Conservation (phyloP, 805 yeast genomes). For the Yarrowia sp. region DNA sequence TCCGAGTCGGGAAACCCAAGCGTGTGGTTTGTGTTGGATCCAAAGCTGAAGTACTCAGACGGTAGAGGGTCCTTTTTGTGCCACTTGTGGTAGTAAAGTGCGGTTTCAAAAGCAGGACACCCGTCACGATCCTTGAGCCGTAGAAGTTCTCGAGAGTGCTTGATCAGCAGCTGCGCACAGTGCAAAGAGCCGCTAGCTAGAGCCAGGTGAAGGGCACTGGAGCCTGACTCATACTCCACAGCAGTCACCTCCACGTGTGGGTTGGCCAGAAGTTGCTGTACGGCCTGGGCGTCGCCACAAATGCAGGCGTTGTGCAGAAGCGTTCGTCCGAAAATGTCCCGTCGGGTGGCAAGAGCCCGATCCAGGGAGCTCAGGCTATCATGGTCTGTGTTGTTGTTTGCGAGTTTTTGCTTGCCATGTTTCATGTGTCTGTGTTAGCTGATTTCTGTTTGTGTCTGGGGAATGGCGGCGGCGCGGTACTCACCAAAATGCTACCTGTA, state of each 20-base stretch:
- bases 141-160: constrained; percentile 42
- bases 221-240: constrained; percentile 72
- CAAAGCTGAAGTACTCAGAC: constrained; percentile 51
- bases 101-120: constrained; percentile 67
- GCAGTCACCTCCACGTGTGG: constrained; percentile 47
- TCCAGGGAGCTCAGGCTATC: constrained; percentile 29
- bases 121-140: constrained; percentile 67
- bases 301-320: constrained; percentile 36
- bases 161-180: constrained; percentile 50
- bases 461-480: neutral
- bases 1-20: constrained; percentile 66
- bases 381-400: constrained; percentile 2
- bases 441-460: neutral
- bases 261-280: constrained; percentile 49
- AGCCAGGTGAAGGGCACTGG: constrained; percentile 77
- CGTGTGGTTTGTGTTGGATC: constrained; percentile 60
- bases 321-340: constrained; percentile 71
- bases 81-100: constrained; percentile 20
- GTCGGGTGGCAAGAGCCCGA: constrained; percentile 41
- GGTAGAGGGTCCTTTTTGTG: neutral
- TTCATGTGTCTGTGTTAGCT: constrained; percentile 19
- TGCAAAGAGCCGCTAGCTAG: constrained; percentile 55
- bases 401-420: constrained; percentile 24
- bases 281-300: constrained; percentile 34
- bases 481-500: constrained; percentile 10